These are phyloP conservation scores for Gleditsia sinensis DNA, from an alignment of 306 rosid genomes.

Conservation along the genomic window DNA sequence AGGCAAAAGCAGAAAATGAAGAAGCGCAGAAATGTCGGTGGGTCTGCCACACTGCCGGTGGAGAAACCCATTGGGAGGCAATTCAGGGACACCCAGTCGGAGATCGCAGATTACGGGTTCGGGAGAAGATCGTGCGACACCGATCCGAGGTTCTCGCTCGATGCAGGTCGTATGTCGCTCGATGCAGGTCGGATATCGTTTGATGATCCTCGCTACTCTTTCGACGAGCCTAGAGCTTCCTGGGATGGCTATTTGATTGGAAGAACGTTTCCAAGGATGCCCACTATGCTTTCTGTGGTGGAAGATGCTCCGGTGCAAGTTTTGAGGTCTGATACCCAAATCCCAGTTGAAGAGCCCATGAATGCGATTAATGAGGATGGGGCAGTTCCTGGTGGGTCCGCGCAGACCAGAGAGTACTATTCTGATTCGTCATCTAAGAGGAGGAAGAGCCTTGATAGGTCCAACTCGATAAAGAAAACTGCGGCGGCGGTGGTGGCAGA, in stretches of 20 bases:
- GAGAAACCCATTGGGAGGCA: conserved; percentile 94
- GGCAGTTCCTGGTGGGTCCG: conserved; percentile 70
- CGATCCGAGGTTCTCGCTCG: conserved; percentile 93
- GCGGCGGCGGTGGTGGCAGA: conserved; percentile 97
- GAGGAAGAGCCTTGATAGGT: conserved; percentile 88
- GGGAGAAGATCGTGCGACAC: conserved; percentile 97
- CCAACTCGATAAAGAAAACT: conserved; percentile 84
- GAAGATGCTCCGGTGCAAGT: conserved; percentile 91
- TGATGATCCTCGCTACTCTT: conserved; percentile 87
- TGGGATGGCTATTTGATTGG: conserved; percentile 93
- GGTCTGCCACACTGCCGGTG: conserved; percentile 80
- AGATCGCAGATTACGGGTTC: conserved; percentile 96
- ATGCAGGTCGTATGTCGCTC: conserved; percentile 64
- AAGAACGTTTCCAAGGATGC: conserved; percentile 73
- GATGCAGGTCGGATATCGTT: conserved; percentile 76
- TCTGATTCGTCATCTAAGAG: conserved; percentile 76
- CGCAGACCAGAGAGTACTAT: conserved; percentile 85
- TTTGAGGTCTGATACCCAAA: conserved; percentile 66
- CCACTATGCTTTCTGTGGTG: conserved; percentile 88
- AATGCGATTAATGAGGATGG: conserved; percentile 57
- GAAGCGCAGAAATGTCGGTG: conserved; percentile 76
- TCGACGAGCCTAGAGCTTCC: conserved; percentile 95
- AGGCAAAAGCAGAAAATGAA: conserved; percentile 94
- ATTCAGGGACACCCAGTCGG: conserved; percentile 96
- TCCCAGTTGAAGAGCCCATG: conserved; percentile 79